Percentiles rank a stretch among this genome's conserved stretches.
These are phyloP conservation scores for Leishmania amazonensis DNA, from an alignment of 208 protist genomes.

Conservation along the genomic window DNA sequence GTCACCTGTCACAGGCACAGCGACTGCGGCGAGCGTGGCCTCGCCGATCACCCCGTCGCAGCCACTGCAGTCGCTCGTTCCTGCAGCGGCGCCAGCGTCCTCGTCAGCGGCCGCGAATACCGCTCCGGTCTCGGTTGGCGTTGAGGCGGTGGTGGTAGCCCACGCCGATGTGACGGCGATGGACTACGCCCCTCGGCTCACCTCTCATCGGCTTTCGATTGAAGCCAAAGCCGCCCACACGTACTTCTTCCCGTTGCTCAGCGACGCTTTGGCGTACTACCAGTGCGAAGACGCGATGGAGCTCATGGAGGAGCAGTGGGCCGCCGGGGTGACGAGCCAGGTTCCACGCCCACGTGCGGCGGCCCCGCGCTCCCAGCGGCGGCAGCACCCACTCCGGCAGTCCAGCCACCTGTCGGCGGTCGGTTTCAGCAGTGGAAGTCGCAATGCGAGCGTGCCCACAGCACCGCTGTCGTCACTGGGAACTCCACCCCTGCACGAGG, in stretches of 20 bases:
- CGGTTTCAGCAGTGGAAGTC: background rate
- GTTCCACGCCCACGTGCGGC: conserved; percentile 16
- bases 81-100: background rate
- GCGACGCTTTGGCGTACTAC: conserved; percentile 56
- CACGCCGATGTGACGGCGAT: conserved; percentile 72
- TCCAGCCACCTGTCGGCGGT: background rate
- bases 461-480: background rate
- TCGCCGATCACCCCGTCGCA: background rate
- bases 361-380: background rate
- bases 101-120: background rate
- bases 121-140: conserved; percentile 9
- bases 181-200: conserved; percentile 67
- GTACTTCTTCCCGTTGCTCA: conserved; percentile 58
- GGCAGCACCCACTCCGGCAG: background rate
- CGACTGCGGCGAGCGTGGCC: background rate
- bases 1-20: conserved; percentile 14
- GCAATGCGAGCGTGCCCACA: background rate
- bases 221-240: conserved; percentile 59
- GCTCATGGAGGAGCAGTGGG: conserved; percentile 46
- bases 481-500: background rate
- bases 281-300: conserved; percentile 43
- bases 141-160: conserved; percentile 71
- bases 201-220: conserved; percentile 66
- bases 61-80: background rate
- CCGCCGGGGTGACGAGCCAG: conserved; percentile 32